Conservation (phyloP, 345 rosid species). For the Salix caprea region DNA sequence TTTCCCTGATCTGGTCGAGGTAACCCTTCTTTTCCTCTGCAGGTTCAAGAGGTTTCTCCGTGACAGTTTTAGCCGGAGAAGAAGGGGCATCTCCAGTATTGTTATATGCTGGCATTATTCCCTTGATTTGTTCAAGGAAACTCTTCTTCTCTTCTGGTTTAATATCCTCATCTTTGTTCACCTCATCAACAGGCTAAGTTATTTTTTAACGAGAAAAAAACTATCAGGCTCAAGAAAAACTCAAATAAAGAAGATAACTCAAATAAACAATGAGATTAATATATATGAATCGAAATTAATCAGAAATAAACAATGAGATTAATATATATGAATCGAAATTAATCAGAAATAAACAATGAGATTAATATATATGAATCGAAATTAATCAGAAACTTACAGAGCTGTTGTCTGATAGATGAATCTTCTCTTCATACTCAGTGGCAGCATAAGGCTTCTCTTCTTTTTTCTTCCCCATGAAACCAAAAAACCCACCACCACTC, state of each 20-base stretch:
- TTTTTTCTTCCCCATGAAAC: constrained; percentile 69
- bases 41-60: too few relatives aligned
- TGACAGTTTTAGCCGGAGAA: too few relatives aligned
- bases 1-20: too few relatives aligned
- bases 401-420: constrained; percentile 59
- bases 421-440: constrained; percentile 64
- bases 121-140: constrained; percentile 54
- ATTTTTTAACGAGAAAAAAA: background rate
- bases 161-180: constrained; percentile 14
- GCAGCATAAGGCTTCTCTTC: constrained; percentile 50
- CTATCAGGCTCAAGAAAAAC: background rate
- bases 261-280: background rate
- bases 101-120: constrained; percentile 59
- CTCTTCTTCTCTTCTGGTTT: constrained; percentile 70
- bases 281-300: background rate
- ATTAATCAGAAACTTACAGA: constrained; percentile 56
- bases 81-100: constrained; percentile 3
- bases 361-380: background rate
- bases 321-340: background rate
- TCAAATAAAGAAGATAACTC: background rate
- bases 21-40: too few relatives aligned
- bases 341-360: too few relatives aligned
- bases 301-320: too few relatives aligned
- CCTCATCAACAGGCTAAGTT: constrained; percentile 78
- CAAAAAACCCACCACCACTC: constrained; percentile 52